Percentiles rank a stretch among this genome's conserved stretches.
Conservation (phyloP, 2,329 filamentous ascomycete species). For the Alternaria brassicae region DNA sequence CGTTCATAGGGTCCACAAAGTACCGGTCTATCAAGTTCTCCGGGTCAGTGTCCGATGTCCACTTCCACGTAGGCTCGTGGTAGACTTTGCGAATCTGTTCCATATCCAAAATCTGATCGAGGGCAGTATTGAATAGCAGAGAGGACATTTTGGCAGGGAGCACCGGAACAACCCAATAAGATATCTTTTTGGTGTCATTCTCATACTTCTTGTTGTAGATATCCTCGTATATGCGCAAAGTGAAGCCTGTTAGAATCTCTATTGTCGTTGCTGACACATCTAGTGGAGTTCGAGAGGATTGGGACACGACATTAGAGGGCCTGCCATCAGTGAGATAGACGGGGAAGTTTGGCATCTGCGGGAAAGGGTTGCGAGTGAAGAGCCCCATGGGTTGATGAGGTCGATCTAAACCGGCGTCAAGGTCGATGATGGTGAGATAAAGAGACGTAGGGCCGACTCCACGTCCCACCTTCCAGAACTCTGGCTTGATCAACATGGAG, state of each 20-base stretch:
- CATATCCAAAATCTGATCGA: constrained; percentile 66
- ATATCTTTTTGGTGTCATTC: constrained; percentile 66
- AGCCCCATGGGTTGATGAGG: constrained; percentile 71
- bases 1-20: constrained; percentile 64
- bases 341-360: constrained; percentile 70
- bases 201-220: constrained; percentile 90
- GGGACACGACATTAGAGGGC: constrained; percentile 64
- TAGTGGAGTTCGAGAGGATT: constrained; percentile 56
- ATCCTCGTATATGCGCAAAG: constrained; percentile 77
- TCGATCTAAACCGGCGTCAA: constrained; percentile 67
- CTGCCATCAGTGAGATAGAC: constrained; percentile 73
- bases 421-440: constrained; percentile 67
- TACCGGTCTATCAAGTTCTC: constrained; percentile 58
- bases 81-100: constrained; percentile 56
- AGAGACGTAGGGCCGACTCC: constrained; percentile 60
- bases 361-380: constrained; percentile 71
- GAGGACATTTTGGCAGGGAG: constrained; percentile 4
- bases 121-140: constrained; percentile 4
- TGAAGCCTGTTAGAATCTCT: constrained; percentile 71
- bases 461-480: constrained; percentile 67
- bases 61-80: constrained; percentile 52
- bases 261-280: constrained; percentile 56
- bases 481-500: constrained; percentile 78
- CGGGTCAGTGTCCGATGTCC: constrained; percentile 53
- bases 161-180: constrained; percentile 82